phyloP scores from a whole-genome alignment of 768 basidiomycete species.

The Lepiota brunneoincarnata region DNA sequence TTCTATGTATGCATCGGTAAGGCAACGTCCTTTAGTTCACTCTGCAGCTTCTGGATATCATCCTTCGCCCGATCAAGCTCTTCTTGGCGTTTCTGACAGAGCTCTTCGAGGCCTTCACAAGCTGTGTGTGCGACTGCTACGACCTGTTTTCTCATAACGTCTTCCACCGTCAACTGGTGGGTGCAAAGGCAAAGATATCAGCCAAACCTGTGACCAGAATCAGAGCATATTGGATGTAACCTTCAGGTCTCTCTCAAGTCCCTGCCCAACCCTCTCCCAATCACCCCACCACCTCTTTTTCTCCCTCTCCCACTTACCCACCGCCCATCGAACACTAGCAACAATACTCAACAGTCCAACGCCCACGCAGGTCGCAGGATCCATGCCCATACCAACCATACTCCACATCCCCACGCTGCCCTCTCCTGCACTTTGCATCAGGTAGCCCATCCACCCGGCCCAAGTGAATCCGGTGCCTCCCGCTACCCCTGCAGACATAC shows the following conservation, averaged over 20 bases:
- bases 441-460: slow-evolving; percentile 54
- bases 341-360: slow-evolving; percentile 51
- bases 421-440: slow-evolving; percentile 39
- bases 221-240: slow-evolving; percentile 29
- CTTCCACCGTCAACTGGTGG: slow-evolving; percentile 42
- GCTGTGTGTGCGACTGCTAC: slow-evolving; percentile 48
- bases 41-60: slow-evolving; percentile 39
- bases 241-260: slow-evolving; percentile 62
- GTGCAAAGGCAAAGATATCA: slow-evolving; percentile 7
- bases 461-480: slow-evolving; percentile 55
- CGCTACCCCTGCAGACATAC: slow-evolving; percentile 45
- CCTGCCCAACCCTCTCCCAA: slow-evolving; percentile 57
- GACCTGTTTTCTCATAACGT: slow-evolving; percentile 51
- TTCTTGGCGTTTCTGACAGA: slow-evolving; percentile 37
- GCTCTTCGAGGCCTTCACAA: slow-evolving; percentile 40
- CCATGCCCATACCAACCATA: slow-evolving; percentile 34
- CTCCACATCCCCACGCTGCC: slow-evolving; percentile 20
- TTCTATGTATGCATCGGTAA: slow-evolving; percentile 4
- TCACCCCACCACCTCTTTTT: slow-evolving; percentile 69
- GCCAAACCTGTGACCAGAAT: neutral
- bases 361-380: slow-evolving; percentile 58
- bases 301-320: slow-evolving; percentile 66
- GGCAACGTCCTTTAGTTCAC: slow-evolving; percentile 25
- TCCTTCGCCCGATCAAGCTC: slow-evolving; percentile 43
- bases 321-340: slow-evolving; percentile 56